Evolutionary conservation across 176 grass and related monocot species (phyloP), one percentile per base, ranked within the genome.

Genomic region (Paspalum notatum): DNA sequence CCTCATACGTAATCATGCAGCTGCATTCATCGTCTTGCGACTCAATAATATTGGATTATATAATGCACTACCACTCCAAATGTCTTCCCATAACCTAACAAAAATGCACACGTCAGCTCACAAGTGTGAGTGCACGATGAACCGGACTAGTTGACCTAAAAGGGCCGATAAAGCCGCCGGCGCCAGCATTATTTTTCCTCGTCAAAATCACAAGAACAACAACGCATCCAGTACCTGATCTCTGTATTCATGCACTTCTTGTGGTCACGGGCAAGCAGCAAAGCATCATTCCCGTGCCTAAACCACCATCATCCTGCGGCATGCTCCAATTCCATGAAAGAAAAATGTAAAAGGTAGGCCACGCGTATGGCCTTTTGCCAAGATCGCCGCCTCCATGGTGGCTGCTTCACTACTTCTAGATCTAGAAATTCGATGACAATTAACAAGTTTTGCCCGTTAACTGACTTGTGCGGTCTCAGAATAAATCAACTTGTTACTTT

Each of bases 201-300:
- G n/a, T 25, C 54, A 45, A 43, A 25, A 60, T 45, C 54, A 61
- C 21, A 61, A 53, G n/a, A n/a, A 1, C 41, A n/a, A 24, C 41
- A n/a, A 24, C 72, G 50, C 71, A 56, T 73, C 71, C 27, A 40
- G 32, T 74, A 54, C 71, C 50, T 10, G 25, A 50, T 52, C 69
- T 38, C 25, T 12, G 14, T 39, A 37, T 77, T 64, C 75, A 49
- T 38, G 58, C 58, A 49, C 24, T 49, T 63, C 21, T 49, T 21
- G 44, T 49, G 67, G 24, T 62, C 43, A 48, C 3, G 75, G 57
- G 47, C 43, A 38, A 37, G 25, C 75, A 50, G 45, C 75, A 65
- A 21, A 78, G 45, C 75, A 78, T 78, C 45, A 78, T 78, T 52
- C 45, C 75, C 57, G 45, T 78, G 59, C 43, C 75, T 62, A 48